Evolutionary conservation across 768 basidiomycete genomes (phyloP), one percentile per base, ranked within the genome.

Genomic region (Rickenella mellea): DNA sequence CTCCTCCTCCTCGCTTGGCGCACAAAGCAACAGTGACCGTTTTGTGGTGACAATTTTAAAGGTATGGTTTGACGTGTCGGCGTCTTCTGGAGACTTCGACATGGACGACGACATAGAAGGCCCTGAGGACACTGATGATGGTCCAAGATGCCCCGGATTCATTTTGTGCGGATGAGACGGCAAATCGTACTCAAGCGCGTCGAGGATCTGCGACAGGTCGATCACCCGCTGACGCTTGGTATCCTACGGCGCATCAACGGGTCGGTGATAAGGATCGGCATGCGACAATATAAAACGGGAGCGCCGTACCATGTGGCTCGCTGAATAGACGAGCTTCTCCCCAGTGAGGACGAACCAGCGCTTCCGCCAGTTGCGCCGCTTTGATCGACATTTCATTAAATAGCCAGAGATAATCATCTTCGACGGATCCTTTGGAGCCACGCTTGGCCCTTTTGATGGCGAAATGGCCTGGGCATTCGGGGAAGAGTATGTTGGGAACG

Each of bases 11-110:
- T 99, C 96, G 44, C 75, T 83, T 12, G 96, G 94, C 6, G 96
- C 96, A 53, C 92, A 96, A 20, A 98, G 68, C 41, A 94, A 61
- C 45, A 91, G 66, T 14, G 87, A 84, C 46, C 90, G 78, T 61
- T 94, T 92, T 41, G 94, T 92, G 27, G 92, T 96, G 51, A 98
- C 83, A 42, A 98, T 83, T 65, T 96, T 92, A 78, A 99, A 98
- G 40, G 87, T 88, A 57, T 71, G 59, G 15, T 82, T 73, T 8
- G 63, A 59, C 19, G 64, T 61, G 40, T 62, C 64, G 25, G 64
- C 65, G 29, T 71, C 70, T 28, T 73, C 73, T 5, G 58, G 53
- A 14, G 59, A 52, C 8, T 68, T 66, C 17, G 65, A 64, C 30
- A 69, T 60, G 6, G 57, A 47, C 17, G 55, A 37, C 19, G 57